Base-by-base conservation (phyloP, 306 rosid genomes). In the Rosa multiflora region DNA sequence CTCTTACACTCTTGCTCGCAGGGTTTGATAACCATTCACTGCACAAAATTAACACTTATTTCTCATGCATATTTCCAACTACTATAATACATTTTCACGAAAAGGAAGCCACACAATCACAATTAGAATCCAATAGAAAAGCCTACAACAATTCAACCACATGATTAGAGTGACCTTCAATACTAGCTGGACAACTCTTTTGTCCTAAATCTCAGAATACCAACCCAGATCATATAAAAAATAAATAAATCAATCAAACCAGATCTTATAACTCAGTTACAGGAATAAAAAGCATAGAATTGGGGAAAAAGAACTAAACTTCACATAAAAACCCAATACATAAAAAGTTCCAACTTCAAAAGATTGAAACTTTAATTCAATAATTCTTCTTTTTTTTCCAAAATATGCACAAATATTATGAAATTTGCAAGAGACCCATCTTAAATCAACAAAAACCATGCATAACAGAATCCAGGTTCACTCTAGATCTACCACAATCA, bases 401-500 rank as follows among this genome's bases (percentile, higher is more conserved):
- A 8, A 43, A 43, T 1, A 43, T 62, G 43, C 67, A 23, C 55
- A 42, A 14, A 26, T 0, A 44, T 59, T 26, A 23, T n/a, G 9
- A 51, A 29, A 76, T 15, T 48, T 46, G 46, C 72, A 20, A 46
- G 47, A 76, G 44, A 29, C 79, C 70, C 61, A 76, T 62, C 29
- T 53, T 73, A 35, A 8, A 62, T 63, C 59, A 63, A 10, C 48
- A 47, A 76, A 76, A 12, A 67, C 21, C 47, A 67, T 14, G 18
- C 26, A 67, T 15, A 11, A 23, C 11, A 70, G 17, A 46, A 61
- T 44, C 39, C 52, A 74, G 26, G 17, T 59, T 5, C 15, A 75
- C 46, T 44, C 70, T 14, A 75, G 78, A 62, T 75, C 70, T 59
- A 75, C 9, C 73, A 69, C 20, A n/a, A 43, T 20, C 70, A 17